These are phyloP conservation scores for Cotoneaster glaucophyllus DNA, from an alignment of 306 rosid genomes.

Conservation along the genomic window DNA sequence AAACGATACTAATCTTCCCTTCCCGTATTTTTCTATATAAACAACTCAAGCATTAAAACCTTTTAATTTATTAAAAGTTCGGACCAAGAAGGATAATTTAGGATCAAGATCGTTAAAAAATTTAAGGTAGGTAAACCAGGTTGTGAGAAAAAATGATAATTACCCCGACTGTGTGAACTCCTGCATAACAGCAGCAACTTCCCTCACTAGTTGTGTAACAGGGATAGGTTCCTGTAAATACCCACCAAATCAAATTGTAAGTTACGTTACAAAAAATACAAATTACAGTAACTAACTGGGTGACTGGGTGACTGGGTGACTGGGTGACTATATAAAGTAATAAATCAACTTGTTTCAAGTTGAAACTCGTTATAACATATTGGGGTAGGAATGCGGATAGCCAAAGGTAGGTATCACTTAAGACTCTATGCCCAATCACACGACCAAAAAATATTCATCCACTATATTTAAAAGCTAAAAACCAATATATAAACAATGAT, in stretches of 20 bases:
- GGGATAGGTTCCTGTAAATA: constrained; percentile 65
- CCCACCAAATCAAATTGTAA: background rate
- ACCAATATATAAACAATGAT: background rate
- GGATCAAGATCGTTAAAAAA: background rate
- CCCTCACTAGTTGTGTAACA: constrained; percentile 84
- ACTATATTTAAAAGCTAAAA: background rate
- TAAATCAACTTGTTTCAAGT: background rate
- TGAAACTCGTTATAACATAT: background rate
- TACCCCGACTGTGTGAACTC: constrained; percentile 89
- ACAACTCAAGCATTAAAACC: background rate
- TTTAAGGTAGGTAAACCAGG: background rate
- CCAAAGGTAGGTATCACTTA: background rate
- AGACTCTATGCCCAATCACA: background rate
- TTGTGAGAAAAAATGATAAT: background rate
- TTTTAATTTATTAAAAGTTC: background rate
- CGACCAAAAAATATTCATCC: background rate
- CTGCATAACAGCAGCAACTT: constrained; percentile 81
- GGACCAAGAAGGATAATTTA: background rate
- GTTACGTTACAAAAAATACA: background rate
- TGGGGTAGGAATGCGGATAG: background rate
- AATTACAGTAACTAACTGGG: background rate
- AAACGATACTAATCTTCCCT: background rate
- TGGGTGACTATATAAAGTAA: background rate
- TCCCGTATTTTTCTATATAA: background rate
- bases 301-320: too few species aligned